Percentiles rank a stretch among this genome's conserved stretches.
Conservation (phyloP, 164 flowering plant species). For the Magnolia changhungtana region DNA sequence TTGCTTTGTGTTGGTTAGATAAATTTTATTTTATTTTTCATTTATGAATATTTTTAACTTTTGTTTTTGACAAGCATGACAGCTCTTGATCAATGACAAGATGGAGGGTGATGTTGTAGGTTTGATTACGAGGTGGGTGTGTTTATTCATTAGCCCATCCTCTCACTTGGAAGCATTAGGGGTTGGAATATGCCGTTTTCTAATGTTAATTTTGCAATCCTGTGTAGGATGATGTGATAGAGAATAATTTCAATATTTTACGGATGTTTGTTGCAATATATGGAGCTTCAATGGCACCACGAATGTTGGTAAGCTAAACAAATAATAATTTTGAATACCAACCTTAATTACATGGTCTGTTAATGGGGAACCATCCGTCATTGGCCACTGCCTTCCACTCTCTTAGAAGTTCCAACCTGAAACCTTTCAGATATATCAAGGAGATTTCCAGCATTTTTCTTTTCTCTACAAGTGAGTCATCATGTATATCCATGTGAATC, state of each 20-base stretch:
- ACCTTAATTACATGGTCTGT: not conserved
- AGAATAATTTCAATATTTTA: constrained; percentile 76
- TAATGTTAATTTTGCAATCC: constrained; percentile 7
- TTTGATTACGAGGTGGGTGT: constrained; percentile 87
- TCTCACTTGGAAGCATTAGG: too few species aligned
- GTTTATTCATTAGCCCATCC: not conserved
- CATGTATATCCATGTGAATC: too few species aligned
- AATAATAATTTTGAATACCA: not conserved
- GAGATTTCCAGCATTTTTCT: too few species aligned
- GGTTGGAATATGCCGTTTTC: not conserved
- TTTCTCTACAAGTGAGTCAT: too few species aligned
- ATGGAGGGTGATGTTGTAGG: constrained; percentile 38
- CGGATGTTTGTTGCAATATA: constrained; percentile 87
- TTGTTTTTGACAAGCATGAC: constrained; percentile 21
- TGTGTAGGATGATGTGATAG: constrained; percentile 80
- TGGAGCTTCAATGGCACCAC: constrained; percentile 73
- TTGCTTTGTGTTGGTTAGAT: not conserved
- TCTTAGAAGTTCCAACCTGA: too few species aligned
- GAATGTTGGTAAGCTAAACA: constrained; percentile 50
- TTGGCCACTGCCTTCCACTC: too few species aligned
- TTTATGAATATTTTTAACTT: not conserved
- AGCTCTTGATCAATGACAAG: constrained; percentile 15
- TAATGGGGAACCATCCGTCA: not conserved
- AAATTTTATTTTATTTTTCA: not conserved
- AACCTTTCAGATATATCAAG: too few species aligned